Percentiles rank a stretch among this genome's conserved stretches.
Conservation (phyloP, 805 yeast species). For the Saccharomycopsis synnaedendra region DNA sequence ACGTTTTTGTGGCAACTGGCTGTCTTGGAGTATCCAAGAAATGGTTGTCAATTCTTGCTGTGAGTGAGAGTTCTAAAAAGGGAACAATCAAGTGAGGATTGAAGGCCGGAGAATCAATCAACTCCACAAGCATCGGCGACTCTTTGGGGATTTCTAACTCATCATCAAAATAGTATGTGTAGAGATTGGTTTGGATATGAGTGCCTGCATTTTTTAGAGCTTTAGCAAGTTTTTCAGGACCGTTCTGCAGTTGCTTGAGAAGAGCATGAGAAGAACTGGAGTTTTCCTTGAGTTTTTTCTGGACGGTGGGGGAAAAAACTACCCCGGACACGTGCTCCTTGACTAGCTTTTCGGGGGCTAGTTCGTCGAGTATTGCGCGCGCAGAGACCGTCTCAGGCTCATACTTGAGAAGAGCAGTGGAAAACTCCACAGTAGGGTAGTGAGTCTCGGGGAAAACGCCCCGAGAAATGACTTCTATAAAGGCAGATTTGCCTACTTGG, state of each 20-base stretch:
- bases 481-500: slow-evolving; percentile 49
- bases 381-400: slow-evolving; percentile 30
- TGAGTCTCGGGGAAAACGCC: slow-evolving; percentile 52
- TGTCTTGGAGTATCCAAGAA: slow-evolving; percentile 48
- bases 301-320: slow-evolving; percentile 22
- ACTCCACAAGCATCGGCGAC: slow-evolving; percentile 53
- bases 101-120: slow-evolving; percentile 68
- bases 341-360: slow-evolving; percentile 26
- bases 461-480: slow-evolving; percentile 36
- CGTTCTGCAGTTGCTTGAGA: slow-evolving; percentile 9
- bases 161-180: neutral
- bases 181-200: neutral
- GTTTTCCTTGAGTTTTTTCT: neutral
- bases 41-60: slow-evolving; percentile 47
- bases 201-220: neutral
- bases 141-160: slow-evolving; percentile 30
- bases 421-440: slow-evolving; percentile 59
- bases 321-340: slow-evolving; percentile 12
- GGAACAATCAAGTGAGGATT: slow-evolving; percentile 60
- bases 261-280: slow-evolving; percentile 5
- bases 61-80: slow-evolving; percentile 60
- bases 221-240: neutral
- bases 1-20: slow-evolving; percentile 48
- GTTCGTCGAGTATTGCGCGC: slow-evolving; percentile 35
- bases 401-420: slow-evolving; percentile 47